Evolutionary conservation across 2,329 filamentous ascomycete genomes (phyloP), one percentile per base, ranked within the genome.

Genomic region (Dactylellina sp.): DNA sequence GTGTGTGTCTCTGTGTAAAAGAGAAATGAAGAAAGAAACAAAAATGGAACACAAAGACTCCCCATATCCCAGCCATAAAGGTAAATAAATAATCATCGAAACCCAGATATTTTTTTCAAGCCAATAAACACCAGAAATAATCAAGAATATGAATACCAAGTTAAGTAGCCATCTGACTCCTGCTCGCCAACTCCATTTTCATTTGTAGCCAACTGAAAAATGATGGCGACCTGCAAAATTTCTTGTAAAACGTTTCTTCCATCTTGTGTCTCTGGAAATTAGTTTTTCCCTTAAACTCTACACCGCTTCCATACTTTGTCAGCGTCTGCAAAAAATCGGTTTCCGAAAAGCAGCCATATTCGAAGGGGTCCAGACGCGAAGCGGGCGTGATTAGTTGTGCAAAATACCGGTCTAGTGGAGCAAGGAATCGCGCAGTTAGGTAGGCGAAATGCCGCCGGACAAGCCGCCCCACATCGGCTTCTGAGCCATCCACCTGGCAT

Each of bases 141-240:
- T 25, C 14, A 40, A 47, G 47, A 37, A 53, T 11, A 37, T 57
- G 52, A 20, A 22, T 35, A 40, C 40, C 42, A 52, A 61, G 14
- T 47, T 46, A 72, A 25, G 50, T 35, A 7, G 70, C 61, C 70
- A 74, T 74, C 46, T 74, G 70, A 55, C 70, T 74, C 47, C 70
- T 46, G 39, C 70, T 74, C 20, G 71, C 75, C 52, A 75, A 62
- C 44, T 70, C 66, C 53, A 79, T 77, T 46, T 78, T 79, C 78
- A 79, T 79, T 61, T 78, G 76, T 42, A 79, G 25, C 77, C 77
- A 78, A 39, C 75, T 77, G 56, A 77, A 78, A 59, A 79, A 79
- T 7, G 76, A 75, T 24, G 77, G 77, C 28, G 76, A 78, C 49
- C 76, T 76, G 50, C 76, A 78, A 64, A 79, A 79, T 56, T 76